Percentiles rank a stretch among this genome's conserved stretches.
phyloP scores from a whole-genome alignment of 2,329 filamentous ascomycete species.

The Pseudocercospora vitis region DNA sequence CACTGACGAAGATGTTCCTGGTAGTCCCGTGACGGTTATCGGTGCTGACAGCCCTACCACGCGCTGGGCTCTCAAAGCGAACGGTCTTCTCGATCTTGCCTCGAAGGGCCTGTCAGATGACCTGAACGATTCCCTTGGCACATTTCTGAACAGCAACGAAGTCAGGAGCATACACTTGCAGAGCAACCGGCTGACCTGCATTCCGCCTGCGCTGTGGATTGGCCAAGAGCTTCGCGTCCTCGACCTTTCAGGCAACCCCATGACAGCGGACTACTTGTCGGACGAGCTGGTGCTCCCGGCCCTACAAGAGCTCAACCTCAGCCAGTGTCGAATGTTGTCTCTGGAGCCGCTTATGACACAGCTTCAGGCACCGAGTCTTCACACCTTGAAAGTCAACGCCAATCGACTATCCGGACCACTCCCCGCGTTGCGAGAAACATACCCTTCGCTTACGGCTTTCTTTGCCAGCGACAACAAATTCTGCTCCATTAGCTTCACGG shows the following conservation, averaged over 20 bases:
- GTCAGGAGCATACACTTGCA: constrained; percentile 66
- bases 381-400: constrained; percentile 75
- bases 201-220: constrained; percentile 71
- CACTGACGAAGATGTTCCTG: constrained; percentile 20
- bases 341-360: constrained; percentile 64
- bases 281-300: constrained; percentile 61
- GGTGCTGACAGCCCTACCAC: constrained; percentile 17
- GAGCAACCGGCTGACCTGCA: constrained; percentile 69
- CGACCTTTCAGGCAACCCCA: constrained; percentile 45
- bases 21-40: constrained; percentile 30
- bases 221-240: constrained; percentile 62
- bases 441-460: constrained; percentile 69
- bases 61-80: constrained; percentile 32
- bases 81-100: constrained; percentile 42
- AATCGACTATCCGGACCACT: constrained; percentile 73
- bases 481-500: constrained; percentile 64
- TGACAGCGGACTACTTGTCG: constrained; percentile 64
- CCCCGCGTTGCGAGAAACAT: constrained; percentile 64
- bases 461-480: constrained; percentile 79
- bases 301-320: constrained; percentile 74
- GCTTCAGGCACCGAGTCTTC: constrained; percentile 71
- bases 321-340: constrained; percentile 70
- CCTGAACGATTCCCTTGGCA: constrained; percentile 42
- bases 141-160: constrained; percentile 48
- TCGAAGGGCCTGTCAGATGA: constrained; percentile 42